Evolutionary conservation across 345 rosid species (phyloP), one percentile per base, ranked within the genome.

Genomic region (Gossypium arboreum): DNA sequence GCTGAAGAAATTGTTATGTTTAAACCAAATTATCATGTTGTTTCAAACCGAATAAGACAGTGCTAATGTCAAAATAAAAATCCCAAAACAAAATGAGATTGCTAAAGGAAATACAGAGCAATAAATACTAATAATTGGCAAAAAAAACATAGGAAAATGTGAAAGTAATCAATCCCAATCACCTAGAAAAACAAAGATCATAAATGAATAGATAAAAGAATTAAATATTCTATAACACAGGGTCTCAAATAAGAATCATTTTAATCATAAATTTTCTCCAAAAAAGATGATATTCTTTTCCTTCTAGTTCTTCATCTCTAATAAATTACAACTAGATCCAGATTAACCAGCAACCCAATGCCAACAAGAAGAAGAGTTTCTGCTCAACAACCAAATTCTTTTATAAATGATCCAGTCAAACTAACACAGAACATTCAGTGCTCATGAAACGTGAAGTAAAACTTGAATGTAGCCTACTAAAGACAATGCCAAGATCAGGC

Each of bases 1-100:
- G 71, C 99, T 96, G 89, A 22, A 13, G 45, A 68, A 69, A 66
- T 4, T 4, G 51, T 24, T 11, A 12, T 24, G 63, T 24, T 25
- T 24, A 24, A 24, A 11, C 6, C 63, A 59, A 59, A 59, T 59
- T 59, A 59, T 25, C 11, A 59, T 29, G 10, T 65, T 65, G 22
- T 69, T 16, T 16, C 15, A 69, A 29, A 70, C 18, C 11, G 2
- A 59, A 59, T 25, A 13, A 25, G 16, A 27, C 43, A 60, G 29
- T 13, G n/a, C 29, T 2, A 27, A 60, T 24, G 29, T 27, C 20
- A 24, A 68, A 47, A 68, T 60, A 60, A 24, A 48, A 11, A n/a
- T 44, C 34, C 41, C 41, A 48, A 68, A 44, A 47, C 3, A 65
- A 12, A 25, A 10, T 58, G 63, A 12, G 63, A 24, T 58, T n/a